A percentile compares a stretch with the other conserved stretches of the same genome.
phyloP scores from a whole-genome alignment of 192 early-diverging fungal species.

The Dissophora ornata region DNA sequence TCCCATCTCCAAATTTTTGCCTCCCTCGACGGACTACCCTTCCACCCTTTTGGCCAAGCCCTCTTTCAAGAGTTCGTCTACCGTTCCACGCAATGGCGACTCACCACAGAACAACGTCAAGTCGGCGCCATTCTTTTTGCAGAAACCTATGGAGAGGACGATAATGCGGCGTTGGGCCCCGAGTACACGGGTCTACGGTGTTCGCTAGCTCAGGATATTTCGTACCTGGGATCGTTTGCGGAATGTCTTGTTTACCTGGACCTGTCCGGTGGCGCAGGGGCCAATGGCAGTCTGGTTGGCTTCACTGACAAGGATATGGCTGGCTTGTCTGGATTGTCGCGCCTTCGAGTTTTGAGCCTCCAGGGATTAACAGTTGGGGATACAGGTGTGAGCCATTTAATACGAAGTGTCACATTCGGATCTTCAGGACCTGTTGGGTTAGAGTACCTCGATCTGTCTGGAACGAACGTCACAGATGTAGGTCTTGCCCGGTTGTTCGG shows the following conservation, averaged over 20 bases:
- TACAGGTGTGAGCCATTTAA: slow-evolving; percentile 36
- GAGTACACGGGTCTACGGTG: slow-evolving; percentile 40
- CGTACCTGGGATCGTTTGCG: slow-evolving; percentile 20
- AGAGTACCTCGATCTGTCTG: slow-evolving; percentile 31
- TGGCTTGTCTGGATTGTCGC: slow-evolving; percentile 15
- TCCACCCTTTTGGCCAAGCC: slow-evolving; percentile 37
- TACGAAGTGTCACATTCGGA: slow-evolving; percentile 44
- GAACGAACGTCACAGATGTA: slow-evolving; percentile 19
- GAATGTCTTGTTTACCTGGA: slow-evolving; percentile 50
- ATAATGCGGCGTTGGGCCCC: slow-evolving; percentile 7
- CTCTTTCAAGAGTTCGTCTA: slow-evolving; percentile 20
- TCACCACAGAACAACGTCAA: slow-evolving; percentile 44
- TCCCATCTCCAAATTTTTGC: slow-evolving; percentile 36
- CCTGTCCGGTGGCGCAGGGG: slow-evolving; percentile 19
- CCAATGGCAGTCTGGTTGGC: not conserved
- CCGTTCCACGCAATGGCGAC: slow-evolving; percentile 17
- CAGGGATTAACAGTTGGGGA: slow-evolving; percentile 30
- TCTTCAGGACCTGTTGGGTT: slow-evolving; percentile 19
- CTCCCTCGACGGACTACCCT: slow-evolving; percentile 32
- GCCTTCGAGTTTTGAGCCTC: slow-evolving; percentile 28
- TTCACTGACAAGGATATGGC: slow-evolving; percentile 40
- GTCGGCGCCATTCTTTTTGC: slow-evolving; percentile 34
- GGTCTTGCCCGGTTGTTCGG: slow-evolving; percentile 13
- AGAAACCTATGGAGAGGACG: slow-evolving; percentile 28
- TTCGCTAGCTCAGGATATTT: slow-evolving; percentile 22